Percentiles rank a stretch among this genome's conserved stretches.
phyloP scores from a whole-genome alignment of 1,284 basidiomycete genomes.

The Crocinoboletus sp. region DNA sequence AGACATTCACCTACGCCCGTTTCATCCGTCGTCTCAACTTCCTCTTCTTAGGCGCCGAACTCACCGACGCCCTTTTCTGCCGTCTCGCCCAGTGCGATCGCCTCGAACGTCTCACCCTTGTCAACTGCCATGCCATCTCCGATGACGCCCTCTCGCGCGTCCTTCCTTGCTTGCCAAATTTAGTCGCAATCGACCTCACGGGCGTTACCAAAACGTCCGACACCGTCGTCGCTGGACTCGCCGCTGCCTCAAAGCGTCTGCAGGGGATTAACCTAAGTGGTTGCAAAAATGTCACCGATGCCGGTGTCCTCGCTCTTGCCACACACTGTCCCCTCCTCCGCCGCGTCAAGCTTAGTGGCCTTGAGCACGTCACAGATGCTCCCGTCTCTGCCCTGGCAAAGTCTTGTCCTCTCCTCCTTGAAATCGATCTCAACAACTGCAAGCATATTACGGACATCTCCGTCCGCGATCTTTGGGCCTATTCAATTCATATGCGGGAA shows the following conservation, averaged over 20 bases:
- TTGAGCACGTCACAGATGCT: constrained; percentile 75
- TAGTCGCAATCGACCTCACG: constrained; percentile 90
- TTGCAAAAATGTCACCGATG: constrained; percentile 80
- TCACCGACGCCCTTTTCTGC: constrained; percentile 77
- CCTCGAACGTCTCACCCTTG: constrained; percentile 90
- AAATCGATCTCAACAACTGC: constrained; percentile 91
- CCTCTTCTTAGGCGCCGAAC: constrained; percentile 62
- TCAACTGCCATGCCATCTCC: constrained; percentile 75
- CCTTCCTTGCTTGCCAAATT: constrained; percentile 65
- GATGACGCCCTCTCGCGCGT: constrained; percentile 66
- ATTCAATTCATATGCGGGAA: constrained; percentile 84
- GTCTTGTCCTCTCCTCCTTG: constrained; percentile 84
- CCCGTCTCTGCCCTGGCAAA: constrained; percentile 78
- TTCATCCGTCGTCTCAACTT: constrained; percentile 95
- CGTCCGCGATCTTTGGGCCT: constrained; percentile 81
- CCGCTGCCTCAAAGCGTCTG: constrained; percentile 65
- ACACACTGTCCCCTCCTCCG: constrained; percentile 72
- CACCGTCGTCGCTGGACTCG: constrained; percentile 66
- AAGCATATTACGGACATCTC: constrained; percentile 73
- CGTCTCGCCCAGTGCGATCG: constrained; percentile 75
- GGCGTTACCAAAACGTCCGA: constrained; percentile 70
- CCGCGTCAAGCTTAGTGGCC: constrained; percentile 82
- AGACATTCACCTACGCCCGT: constrained; percentile 84
- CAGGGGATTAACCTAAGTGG: constrained; percentile 93
- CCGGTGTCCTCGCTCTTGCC: constrained; percentile 77